phyloP scores from a whole-genome alignment of 177 flowering plant genomes.

The Vitis hybrid region DNA sequence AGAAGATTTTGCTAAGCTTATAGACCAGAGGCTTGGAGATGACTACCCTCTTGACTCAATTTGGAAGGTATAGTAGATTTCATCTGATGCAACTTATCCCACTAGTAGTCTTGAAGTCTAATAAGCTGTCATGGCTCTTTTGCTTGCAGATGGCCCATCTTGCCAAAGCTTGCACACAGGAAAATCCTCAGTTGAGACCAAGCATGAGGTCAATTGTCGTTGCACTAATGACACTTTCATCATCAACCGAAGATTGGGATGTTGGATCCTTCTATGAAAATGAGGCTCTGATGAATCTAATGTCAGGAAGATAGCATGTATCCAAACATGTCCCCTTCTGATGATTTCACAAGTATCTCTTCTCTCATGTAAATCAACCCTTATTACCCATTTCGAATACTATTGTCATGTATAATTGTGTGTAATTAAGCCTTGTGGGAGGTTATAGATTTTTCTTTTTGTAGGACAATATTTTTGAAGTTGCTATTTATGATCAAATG shows the following conservation, averaged over 20 bases:
- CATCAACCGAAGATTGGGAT: slow-evolving; percentile 50
- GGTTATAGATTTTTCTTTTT: no score
- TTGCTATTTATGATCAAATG: no score
- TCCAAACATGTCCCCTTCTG: no score
- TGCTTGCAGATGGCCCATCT: slow-evolving; percentile 47
- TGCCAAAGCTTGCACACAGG: slow-evolving; percentile 51
- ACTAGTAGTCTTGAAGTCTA: background rate
- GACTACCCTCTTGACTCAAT: slow-evolving; percentile 41
- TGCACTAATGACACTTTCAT: slow-evolving; percentile 49
- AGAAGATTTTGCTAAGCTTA: slow-evolving; percentile 27
- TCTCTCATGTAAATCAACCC: no score
- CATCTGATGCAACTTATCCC: no score
- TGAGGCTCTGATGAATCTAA: slow-evolving; percentile 30
- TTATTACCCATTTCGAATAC: no score
- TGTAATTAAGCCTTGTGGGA: no score
- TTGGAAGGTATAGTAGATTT: slow-evolving; percentile 27
- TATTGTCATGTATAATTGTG: no score
- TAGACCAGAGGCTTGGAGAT: slow-evolving; percentile 46
- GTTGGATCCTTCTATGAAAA: slow-evolving; percentile 41
- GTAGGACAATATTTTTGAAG: no score
- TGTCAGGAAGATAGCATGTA: slow-evolving; percentile 40
- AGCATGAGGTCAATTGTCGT: slow-evolving; percentile 59
- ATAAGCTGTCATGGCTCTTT: background rate
- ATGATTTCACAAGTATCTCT: no score
- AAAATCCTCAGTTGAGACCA: slow-evolving; percentile 50